Base-by-base conservation (phyloP, 306 rosid genomes). In the Carpinus viminea region DNA sequence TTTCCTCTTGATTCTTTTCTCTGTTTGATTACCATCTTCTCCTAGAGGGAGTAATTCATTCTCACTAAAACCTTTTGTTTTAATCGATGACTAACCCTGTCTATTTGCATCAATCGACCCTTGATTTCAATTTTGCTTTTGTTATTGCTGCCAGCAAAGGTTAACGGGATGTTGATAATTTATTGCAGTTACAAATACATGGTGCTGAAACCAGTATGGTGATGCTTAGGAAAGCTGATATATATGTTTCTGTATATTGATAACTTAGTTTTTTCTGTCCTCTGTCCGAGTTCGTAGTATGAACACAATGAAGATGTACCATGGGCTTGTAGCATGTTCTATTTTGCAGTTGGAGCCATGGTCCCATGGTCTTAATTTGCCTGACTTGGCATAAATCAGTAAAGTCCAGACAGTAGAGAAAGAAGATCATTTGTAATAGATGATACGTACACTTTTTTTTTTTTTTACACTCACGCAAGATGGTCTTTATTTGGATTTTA, bases 341-440 rank as follows among this genome's bases (percentile, higher is more conserved):
- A 83, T 83, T 83, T 84, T 83, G 81, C 75, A 62, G 34, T 59
- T 79, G 79, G 79, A 76, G 57, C 87, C 70, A 62, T 78, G 79
- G 41, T 70, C 72, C 36, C 75, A 50, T 83, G 84, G 70, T 79
- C 82, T 60, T 80, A 77, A 79, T 76, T 79, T 83, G 83, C 87
- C 94, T 88, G 89, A 88, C 89, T 84, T 79, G 83, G 79, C 79
- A 74, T 80, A 87, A 91, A 73, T 79, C 82, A 86, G 82, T 88
- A 82, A 78, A 76, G 74, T 82, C 79, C 80, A 80, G 84, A 79
- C 76, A 48, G 81, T 84, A 78, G 86, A 75, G 74, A 69, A 28
- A 74, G 74, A 78, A 74, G 77, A 59, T 73, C 62, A 78, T 13
- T 34, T 79, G 85, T 89, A 89, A 78, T 82, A 76, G 83, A 56